Conservation (phyloP, 2,329 filamentous ascomycete species). For the Talaromyces sp. region DNA sequence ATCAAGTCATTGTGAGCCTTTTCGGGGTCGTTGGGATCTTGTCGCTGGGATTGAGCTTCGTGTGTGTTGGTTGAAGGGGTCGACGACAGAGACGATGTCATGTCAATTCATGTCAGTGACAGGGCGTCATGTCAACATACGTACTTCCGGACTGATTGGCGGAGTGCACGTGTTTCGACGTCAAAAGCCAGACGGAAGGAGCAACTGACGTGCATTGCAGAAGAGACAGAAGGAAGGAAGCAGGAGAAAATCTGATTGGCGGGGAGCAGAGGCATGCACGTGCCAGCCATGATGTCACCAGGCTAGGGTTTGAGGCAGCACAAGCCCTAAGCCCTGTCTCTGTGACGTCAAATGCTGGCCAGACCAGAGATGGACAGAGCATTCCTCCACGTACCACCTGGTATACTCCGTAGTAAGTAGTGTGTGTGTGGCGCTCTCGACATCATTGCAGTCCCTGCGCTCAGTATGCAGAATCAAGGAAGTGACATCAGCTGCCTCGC, state of each 20-base stretch:
- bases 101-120: slow-evolving; percentile 2
- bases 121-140: not conserved
- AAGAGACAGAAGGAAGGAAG: not conserved
- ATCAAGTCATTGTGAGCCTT: not conserved
- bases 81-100: not conserved
- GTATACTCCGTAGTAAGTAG: no score
- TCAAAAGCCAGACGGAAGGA: not conserved
- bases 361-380: not conserved
- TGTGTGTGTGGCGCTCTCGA: not conserved
- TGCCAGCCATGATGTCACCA: slow-evolving; percentile 2
- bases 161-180: not conserved
- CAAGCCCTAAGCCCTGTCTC: slow-evolving; percentile 10
- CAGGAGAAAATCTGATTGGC: not conserved
- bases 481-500: slow-evolving; percentile 3
- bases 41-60: not conserved
- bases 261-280: slow-evolving; percentile 2
- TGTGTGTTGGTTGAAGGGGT: not conserved
- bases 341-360: slow-evolving; percentile 4
- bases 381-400: no score
- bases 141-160: not conserved
- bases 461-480: not conserved
- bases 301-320: not conserved
- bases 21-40: not conserved
- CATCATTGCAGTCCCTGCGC: slow-evolving; percentile 2
- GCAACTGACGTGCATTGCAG: not conserved